Evolutionary conservation across 495 filamentous ascomycete species (phyloP).

Genomic region (Rostrohypoxylon terebratum): DNA sequence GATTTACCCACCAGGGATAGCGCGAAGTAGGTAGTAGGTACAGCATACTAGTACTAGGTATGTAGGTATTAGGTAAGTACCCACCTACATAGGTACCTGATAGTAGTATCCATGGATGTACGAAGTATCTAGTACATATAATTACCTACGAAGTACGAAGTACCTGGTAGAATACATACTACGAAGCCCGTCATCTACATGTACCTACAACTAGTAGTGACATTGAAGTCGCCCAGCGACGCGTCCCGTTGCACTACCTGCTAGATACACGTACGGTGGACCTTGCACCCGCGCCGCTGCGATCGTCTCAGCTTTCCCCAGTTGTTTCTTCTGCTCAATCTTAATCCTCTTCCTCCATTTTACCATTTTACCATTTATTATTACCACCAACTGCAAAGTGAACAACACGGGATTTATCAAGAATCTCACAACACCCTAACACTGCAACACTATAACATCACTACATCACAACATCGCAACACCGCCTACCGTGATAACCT

Average conservation of each 20-base stretch:
- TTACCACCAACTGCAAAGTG: too few species aligned
- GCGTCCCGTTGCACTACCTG: conserved; percentile 1
- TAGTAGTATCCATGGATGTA: too few species aligned
- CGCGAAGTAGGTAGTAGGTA: too few species aligned
- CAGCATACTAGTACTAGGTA: too few species aligned
- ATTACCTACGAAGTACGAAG: too few species aligned
- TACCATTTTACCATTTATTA: neutral
- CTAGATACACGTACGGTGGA: neutral
- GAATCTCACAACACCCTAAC: neutral
- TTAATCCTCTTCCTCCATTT: conserved; percentile 1
- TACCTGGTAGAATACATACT: too few species aligned
- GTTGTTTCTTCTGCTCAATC: conserved; percentile 1
- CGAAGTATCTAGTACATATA: too few species aligned
- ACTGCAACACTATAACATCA: neutral
- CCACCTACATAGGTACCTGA: too few species aligned
- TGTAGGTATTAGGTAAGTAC: too few species aligned
- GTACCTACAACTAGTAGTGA: too few species aligned
- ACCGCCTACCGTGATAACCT: neutral
- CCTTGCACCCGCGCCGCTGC: conserved; percentile 20
- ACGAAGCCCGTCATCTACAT: too few species aligned
- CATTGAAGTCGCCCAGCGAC: conserved; percentile 9
- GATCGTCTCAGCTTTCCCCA: conserved; percentile 4
- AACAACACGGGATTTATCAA: neutral
- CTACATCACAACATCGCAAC: neutral
- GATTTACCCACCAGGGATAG: too few species aligned